Percentiles rank a stretch among this genome's conserved stretches.
Evolutionary conservation across 495 filamentous ascomycete species (phyloP).

Genomic region (Penicillium robsamsonii): DNA sequence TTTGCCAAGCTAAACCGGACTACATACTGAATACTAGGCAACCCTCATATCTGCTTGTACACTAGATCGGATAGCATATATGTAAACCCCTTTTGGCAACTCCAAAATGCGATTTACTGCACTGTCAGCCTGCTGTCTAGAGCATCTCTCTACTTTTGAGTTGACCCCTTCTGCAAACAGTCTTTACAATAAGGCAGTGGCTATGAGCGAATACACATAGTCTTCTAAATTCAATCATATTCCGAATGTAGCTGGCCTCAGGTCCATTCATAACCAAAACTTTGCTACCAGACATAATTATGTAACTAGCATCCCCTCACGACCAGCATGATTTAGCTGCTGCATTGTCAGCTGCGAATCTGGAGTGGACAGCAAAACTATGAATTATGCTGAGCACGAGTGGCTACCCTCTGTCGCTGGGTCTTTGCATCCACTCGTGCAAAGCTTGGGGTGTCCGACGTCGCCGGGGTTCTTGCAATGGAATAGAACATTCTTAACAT

Average conservation of each 20-base stretch:
- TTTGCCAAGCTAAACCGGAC: no score
- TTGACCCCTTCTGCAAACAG: not conserved
- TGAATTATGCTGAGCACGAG: slow-evolving; percentile 27
- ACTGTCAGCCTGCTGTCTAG: not conserved
- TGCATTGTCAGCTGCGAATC: not conserved
- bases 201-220: not conserved
- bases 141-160: not conserved
- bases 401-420: slow-evolving; percentile 35
- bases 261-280: not conserved
- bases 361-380: not conserved
- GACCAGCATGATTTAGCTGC: not conserved
- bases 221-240: not conserved
- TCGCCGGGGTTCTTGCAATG: slow-evolving; percentile 42
- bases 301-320: not conserved
- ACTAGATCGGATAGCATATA: no score
- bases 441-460: slow-evolving; percentile 40
- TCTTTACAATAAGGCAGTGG: not conserved
- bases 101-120: not conserved
- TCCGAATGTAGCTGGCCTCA: not conserved
- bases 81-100: no score
- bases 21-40: no score
- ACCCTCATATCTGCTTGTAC: no score
- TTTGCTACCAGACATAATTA: not conserved
- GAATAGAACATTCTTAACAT: slow-evolving; percentile 33
- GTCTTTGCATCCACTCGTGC: slow-evolving; percentile 34